Conservation (phyloP, 139 green algal species). For the Nannochloris sp. region DNA sequence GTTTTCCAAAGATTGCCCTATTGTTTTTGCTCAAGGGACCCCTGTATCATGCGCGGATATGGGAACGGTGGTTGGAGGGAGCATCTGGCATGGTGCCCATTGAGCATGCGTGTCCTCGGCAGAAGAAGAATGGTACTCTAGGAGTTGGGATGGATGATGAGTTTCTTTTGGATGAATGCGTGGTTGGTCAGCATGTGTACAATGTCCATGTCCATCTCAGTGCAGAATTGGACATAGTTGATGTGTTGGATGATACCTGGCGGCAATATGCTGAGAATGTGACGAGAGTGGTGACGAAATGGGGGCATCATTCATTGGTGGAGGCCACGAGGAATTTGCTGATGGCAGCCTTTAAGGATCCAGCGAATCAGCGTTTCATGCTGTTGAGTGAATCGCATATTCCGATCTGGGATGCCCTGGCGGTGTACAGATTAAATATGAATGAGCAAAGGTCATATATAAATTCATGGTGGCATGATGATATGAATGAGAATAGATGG, state of each 20-base stretch:
- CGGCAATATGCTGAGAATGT: background rate
- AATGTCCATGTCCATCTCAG: slow-evolving; percentile 29
- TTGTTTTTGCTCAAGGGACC: slow-evolving; percentile 10
- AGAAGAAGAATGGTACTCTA: slow-evolving; percentile 11
- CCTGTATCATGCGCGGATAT: slow-evolving; percentile 7
- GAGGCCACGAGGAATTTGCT: slow-evolving; percentile 3
- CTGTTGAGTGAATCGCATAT: slow-evolving; percentile 23
- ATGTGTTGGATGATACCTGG: background rate
- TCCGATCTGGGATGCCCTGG: slow-evolving; percentile 21
- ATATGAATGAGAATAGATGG: slow-evolving; percentile 14
- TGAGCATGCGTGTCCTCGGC: background rate
- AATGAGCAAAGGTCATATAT: slow-evolving; percentile 2
- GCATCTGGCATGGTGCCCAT: background rate
- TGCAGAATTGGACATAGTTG: background rate
- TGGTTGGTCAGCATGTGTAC: slow-evolving; percentile 30
- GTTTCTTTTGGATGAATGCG: background rate
- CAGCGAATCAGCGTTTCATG: slow-evolving; percentile 8
- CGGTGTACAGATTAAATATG: slow-evolving; percentile 21
- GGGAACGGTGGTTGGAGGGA: slow-evolving; percentile 8
- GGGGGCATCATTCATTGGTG: slow-evolving; percentile 4
- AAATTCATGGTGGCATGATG: background rate
- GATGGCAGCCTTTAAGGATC: background rate
- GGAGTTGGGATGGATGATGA: background rate
- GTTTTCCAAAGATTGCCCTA: slow-evolving; percentile 6
- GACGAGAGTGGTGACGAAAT: slow-evolving; percentile 10